Base-by-base conservation (phyloP, 2,329 filamentous ascomycete species). In the Metarhizium guizhouense region DNA sequence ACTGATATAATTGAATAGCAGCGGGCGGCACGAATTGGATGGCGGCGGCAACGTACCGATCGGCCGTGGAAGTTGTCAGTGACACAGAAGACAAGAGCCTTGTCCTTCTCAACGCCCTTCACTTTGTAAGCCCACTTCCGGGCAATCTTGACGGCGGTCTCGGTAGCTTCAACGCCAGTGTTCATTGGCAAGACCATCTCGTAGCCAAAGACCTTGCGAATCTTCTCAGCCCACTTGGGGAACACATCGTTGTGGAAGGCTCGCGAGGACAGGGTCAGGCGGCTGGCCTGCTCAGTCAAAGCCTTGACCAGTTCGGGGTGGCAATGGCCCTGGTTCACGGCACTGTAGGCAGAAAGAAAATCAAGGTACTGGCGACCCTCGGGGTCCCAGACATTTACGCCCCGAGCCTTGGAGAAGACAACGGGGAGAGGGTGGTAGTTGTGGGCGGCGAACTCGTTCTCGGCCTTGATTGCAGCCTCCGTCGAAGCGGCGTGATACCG, bases 231-330 rank as follows among this genome's bases (percentile, higher is more conserved):
- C 79, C 95, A 97, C 61, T 87, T 85, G 57, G 93, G 93, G 76
- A 97, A 97, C 60, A 97, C 94, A 76, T 97, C 93, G 71, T 97
- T 99, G 81, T 97, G 87, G 76, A 97, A 99, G 53, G 94, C 94
- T 59, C 93, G 85, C 59, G 91, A 96, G 74, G 90, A 96, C 62
- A 97, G 83, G 0, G 93, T 96, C 67, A 97, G 76, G 43, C 91
- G 87, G 61, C 86, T 83, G 51, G 94, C 94, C 76, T 99, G 94
- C 62, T 96, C 90, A 42, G 84, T 85, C 58, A 99, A 78, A 14
- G 92, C 88, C 72, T 93, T 92, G 69, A 99, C 85, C 56, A 97
- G 85, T 76, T 95, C 92, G 5, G 94, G 94, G 75, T 99, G 93
- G 75, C 93, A 97, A 74, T 99, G 93, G 60, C 93, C 93, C 74